These are phyloP conservation scores for Komagataella populi DNA, from an alignment of 805 yeast species.

Conservation along the genomic window DNA sequence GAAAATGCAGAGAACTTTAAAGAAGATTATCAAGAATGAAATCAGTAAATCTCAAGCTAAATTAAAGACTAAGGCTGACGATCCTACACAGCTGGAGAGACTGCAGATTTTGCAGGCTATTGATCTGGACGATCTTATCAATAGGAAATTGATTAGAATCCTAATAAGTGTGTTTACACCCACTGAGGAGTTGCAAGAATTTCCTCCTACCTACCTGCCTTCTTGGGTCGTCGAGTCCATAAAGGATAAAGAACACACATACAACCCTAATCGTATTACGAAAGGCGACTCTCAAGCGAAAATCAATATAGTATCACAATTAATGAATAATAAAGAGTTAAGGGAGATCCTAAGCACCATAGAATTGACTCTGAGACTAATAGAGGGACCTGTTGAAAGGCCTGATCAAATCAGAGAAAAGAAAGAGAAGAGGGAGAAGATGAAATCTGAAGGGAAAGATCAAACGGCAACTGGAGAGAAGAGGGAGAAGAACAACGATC, in stretches of 20 bases:
- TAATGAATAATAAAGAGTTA: constrained; percentile 30
- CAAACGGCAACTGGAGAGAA: constrained; percentile 12
- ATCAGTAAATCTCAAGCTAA: constrained; percentile 4
- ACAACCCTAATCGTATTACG: constrained; percentile 35
- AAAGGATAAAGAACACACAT: constrained; percentile 15
- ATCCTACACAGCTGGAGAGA: constrained; percentile 6
- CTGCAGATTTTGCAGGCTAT: constrained; percentile 1
- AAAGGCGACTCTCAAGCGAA: constrained; percentile 23
- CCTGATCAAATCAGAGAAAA: constrained; percentile 2
- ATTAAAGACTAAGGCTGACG: constrained; percentile 3
- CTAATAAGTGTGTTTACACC: constrained; percentile 13
- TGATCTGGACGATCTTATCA: constrained; percentile 3
- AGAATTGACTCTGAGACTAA: constrained; percentile 12
- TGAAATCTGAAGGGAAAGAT: constrained; percentile 12
- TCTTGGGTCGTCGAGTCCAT: constrained; percentile 16
- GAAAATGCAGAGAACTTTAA: constrained; percentile 25
- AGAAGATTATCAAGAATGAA: constrained; percentile 10
- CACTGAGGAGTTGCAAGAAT: constrained; percentile 15
- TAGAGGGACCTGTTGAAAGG: constrained; percentile 14
- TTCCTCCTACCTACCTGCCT: constrained; percentile 24
- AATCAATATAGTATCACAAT: constrained; percentile 32
- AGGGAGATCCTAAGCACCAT: constrained; percentile 15
- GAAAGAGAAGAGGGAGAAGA: constrained; percentile 3
- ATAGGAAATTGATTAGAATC: constrained; percentile 8
- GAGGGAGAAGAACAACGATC: constrained; percentile 4